Conservation (phyloP, 2,329 filamentous ascomycete genomes). For the Fusarium succisae region DNA sequence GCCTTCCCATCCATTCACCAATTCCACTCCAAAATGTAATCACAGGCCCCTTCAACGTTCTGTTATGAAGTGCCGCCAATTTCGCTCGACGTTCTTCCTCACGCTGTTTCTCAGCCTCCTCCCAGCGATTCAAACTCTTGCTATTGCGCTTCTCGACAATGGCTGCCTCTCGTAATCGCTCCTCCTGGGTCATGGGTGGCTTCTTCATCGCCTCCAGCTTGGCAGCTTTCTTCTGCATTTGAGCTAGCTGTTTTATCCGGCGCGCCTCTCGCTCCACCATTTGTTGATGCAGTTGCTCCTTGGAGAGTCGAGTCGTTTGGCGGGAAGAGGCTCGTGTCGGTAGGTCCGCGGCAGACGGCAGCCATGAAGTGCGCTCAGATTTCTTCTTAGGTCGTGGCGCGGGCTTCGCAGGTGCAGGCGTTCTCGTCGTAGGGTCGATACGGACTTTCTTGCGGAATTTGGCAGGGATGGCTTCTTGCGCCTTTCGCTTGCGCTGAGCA, state of each 20-base stretch:
- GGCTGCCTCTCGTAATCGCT: conserved; percentile 84
- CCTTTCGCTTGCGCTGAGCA: conserved; percentile 81
- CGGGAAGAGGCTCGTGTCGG: conserved; percentile 68
- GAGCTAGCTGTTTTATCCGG: conserved; percentile 74
- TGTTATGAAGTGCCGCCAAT: conserved; percentile 86
- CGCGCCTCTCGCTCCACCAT: conserved; percentile 78
- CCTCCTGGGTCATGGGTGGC: conserved; percentile 84
- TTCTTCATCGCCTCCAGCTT: conserved; percentile 79
- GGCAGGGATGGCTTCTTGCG: conserved; percentile 76
- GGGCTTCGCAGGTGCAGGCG: conserved; percentile 50
- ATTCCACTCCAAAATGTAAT: conserved; percentile 95
- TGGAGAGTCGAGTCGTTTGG: conserved; percentile 66
- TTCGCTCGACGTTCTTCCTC: conserved; percentile 85
- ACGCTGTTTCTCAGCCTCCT: conserved; percentile 88
- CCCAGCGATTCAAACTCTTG: conserved; percentile 92
- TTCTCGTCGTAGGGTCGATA: conserved; percentile 65
- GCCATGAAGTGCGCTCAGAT: conserved; percentile 67
- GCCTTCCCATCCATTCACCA: conserved; percentile 79
- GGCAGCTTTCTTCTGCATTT: conserved; percentile 74
- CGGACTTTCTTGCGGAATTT: conserved; percentile 80
- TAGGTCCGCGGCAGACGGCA: conserved; percentile 63
- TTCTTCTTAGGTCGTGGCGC: conserved; percentile 66
- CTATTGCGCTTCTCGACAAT: conserved; percentile 85
- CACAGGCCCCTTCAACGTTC: conserved; percentile 87
- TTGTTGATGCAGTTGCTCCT: conserved; percentile 72